Percentiles rank a stretch among this genome's conserved stretches.
Evolutionary conservation across 495 filamentous ascomycete species (phyloP).

Genomic region (Penicillium crystallinum): DNA sequence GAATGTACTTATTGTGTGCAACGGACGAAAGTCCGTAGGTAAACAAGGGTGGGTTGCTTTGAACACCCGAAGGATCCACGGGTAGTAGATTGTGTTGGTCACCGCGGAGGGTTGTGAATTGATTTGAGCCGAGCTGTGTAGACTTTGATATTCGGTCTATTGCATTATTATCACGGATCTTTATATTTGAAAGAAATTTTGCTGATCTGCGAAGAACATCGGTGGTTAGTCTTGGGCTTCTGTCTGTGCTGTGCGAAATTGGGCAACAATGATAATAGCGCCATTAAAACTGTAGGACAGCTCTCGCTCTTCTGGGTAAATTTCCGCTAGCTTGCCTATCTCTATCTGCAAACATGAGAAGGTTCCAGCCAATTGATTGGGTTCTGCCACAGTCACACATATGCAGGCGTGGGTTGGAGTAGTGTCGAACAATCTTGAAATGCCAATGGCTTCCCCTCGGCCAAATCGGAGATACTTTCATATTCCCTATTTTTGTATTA

Average conservation of each 20-base stretch:
- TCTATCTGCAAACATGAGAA: background rate
- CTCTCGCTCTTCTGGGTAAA: no score
- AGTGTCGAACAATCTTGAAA: background rate
- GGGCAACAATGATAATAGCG: no score
- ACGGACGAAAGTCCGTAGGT: background rate
- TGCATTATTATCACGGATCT: background rate
- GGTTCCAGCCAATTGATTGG: background rate
- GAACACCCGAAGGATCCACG: background rate
- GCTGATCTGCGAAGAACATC: no score
- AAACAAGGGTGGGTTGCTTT: background rate
- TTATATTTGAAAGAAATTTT: background rate
- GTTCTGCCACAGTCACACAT: background rate
- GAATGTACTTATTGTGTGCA: background rate
- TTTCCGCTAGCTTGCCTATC: no score
- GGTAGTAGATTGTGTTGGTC: background rate
- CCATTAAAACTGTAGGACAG: no score
- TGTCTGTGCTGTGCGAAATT: no score
- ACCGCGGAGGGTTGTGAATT: background rate
- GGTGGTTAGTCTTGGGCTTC: background rate
- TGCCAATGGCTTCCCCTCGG: background rate
- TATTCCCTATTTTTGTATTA: background rate
- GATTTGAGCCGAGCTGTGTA: background rate
- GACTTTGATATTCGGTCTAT: background rate
- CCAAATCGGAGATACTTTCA: background rate
- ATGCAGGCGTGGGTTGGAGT: background rate